phyloP scores from a whole-genome alignment of 495 filamentous ascomycete species.

The Talaromyces nanjingensis region DNA sequence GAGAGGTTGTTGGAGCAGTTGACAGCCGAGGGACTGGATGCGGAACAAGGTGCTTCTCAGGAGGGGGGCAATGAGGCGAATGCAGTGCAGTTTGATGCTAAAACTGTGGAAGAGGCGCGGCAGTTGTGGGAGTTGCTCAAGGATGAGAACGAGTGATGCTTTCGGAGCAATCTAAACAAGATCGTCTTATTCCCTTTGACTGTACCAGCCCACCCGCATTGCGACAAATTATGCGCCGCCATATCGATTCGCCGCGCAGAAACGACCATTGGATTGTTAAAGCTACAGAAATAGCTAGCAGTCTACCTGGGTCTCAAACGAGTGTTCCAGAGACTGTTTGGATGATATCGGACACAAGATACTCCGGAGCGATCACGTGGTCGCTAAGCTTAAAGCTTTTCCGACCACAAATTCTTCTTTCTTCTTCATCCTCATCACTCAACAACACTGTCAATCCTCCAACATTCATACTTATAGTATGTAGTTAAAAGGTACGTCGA shows the following conservation, averaged over 20 bases:
- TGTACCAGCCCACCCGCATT: not conserved
- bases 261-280: not conserved
- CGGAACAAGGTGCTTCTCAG: constrained; percentile 8
- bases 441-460: not conserved
- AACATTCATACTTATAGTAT: not conserved
- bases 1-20: constrained; percentile 60
- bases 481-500: not conserved
- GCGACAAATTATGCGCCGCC: not conserved
- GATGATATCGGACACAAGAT: not conserved
- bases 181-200: not conserved
- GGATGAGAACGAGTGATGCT: constrained; percentile 16
- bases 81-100: constrained; percentile 11
- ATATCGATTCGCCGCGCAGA: not conserved
- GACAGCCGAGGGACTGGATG: constrained; percentile 33
- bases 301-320: not conserved
- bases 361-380: constrained; percentile 3
- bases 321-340: not conserved
- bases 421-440: not conserved
- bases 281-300: not conserved
- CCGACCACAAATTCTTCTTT: not conserved
- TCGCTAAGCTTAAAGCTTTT: constrained; percentile 5
- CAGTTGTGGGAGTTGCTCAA: constrained; percentile 35
- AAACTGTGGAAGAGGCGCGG: constrained; percentile 19
- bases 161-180: not conserved
- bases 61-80: constrained; percentile 2